Conservation (phyloP, 2,329 filamentous ascomycete species). For the Huntiella abstrusa region DNA sequence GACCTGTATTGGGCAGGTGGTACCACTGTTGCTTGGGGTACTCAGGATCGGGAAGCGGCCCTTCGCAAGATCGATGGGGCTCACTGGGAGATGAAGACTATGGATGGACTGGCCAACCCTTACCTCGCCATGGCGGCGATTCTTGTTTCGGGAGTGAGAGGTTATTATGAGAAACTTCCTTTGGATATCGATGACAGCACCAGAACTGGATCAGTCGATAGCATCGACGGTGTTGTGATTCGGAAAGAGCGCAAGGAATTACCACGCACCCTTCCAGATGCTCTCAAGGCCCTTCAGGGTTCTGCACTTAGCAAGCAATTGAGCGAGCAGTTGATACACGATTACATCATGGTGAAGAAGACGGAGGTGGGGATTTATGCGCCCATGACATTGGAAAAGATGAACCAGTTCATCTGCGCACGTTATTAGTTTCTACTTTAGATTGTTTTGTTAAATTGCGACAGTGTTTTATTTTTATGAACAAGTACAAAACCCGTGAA, state of each 20-base stretch:
- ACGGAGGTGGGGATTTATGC: conserved; percentile 34
- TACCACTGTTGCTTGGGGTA: conserved; percentile 62
- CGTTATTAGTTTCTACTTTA: conserved; percentile 30
- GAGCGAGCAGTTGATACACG: conserved; percentile 29
- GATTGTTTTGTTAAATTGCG: neutral
- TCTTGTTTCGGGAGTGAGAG: conserved; percentile 16
- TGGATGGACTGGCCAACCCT: conserved; percentile 66
- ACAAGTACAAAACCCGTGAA: too few relatives aligned
- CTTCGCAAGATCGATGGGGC: conserved; percentile 45
- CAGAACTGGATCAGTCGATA: conserved; percentile 10
- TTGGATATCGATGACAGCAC: conserved; percentile 34
- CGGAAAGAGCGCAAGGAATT: conserved; percentile 19
- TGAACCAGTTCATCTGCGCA: conserved; percentile 43
- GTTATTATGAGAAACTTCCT: conserved; percentile 11
- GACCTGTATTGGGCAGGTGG: conserved; percentile 65
- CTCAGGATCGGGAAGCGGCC: conserved; percentile 60
- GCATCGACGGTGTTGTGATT: conserved; percentile 33
- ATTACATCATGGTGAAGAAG: conserved; percentile 40
- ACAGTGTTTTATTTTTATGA: neutral
- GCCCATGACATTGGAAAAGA: conserved; percentile 27
- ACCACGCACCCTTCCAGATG: conserved; percentile 34
- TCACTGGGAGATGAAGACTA: conserved; percentile 60
- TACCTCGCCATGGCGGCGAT: conserved; percentile 37
- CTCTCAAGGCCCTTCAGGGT: conserved; percentile 34
- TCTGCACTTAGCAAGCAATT: conserved; percentile 26